Base-by-base conservation (phyloP, 2,329 filamentous ascomycete species). In the Neocatenulostroma microsporum region DNA sequence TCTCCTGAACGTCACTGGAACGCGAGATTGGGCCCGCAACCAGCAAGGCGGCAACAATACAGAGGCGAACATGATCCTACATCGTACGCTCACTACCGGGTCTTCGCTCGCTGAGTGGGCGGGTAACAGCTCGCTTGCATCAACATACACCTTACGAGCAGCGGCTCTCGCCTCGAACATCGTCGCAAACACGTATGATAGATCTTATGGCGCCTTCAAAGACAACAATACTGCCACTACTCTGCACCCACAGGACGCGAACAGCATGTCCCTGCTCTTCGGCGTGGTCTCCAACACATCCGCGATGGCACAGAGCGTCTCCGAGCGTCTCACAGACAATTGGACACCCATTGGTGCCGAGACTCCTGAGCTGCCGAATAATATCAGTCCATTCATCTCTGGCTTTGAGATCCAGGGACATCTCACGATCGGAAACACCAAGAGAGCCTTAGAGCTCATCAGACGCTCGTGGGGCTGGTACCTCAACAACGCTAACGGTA, bases 231-330 rank as follows among this genome's bases (percentile, higher is more conserved):
- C 58, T 6, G 34, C 45, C 35, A 62, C 60, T 5, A 51, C 45
- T 4, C 50, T 64, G 2, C 47, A 56, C 42, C 74, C 76, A 0
- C 75, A 82, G 57, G 75, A 78, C 43, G 74, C 62, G 5, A 66
- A 66, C 36, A 45, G 51, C 31, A 63, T 62, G 61, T 54, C 66
- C 0, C 43, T 66, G n/a, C 47, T 63, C 32, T 57, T 58, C 39
- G 59, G 56, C 34, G 45, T 65, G 13, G 48, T 63, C 28, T 51
- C 57, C 34, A 59, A 57, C 34, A 58, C 47, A 24, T 53, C 51
- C 11, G 41, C 44, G 5, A 42, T 47, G 5, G 45, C 44, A 0
- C 52, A 56, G 36, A 49, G 46, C 13, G 54, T 70, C 34, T 66
- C 62, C 19, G 36, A 43, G 3, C 54, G 55, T n/a, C 57, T 71